Evolutionary conservation across 768 basidiomycete genomes (phyloP).

Genomic region (Serendipita vermifera): DNA sequence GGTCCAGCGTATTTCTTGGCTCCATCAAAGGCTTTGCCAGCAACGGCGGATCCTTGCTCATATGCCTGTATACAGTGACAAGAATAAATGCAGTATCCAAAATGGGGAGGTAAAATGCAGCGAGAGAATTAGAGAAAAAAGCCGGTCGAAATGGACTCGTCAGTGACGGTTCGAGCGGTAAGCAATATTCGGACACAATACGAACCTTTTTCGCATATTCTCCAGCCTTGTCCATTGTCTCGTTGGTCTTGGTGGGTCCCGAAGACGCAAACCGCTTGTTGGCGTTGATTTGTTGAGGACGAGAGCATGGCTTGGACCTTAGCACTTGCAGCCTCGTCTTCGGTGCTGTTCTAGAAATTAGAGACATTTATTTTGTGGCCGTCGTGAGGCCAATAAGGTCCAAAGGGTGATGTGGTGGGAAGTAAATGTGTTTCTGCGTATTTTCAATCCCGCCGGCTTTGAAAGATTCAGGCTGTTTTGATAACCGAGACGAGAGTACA

Average conservation of each 20-base stretch:
- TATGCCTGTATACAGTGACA: background rate
- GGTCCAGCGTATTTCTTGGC: conserved; percentile 38
- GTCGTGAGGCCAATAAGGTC: no score
- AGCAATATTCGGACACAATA: background rate
- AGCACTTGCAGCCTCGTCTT: background rate
- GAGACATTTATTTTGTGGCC: background rate
- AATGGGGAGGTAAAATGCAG: no score
- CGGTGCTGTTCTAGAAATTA: conserved; percentile 5
- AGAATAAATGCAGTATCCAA: background rate
- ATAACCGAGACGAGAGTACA: no score
- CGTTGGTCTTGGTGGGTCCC: background rate
- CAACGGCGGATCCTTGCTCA: conserved; percentile 16
- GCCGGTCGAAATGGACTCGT: background rate
- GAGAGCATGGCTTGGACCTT: background rate
- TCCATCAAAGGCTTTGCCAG: conserved; percentile 39
- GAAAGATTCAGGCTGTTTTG: no score
- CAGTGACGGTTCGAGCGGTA: background rate
- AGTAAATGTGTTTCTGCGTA: no score
- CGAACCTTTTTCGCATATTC: conserved; percentile 7
- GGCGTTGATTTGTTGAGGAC: background rate
- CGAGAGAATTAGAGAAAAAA: no score
- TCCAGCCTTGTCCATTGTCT: background rate
- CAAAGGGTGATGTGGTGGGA: background rate
- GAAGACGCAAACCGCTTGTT: conserved; percentile 1
- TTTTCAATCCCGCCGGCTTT: no score